phyloP scores from a whole-genome alignment of 2,329 filamentous ascomycete species.

The Beauveria scarabaeidicola region DNA sequence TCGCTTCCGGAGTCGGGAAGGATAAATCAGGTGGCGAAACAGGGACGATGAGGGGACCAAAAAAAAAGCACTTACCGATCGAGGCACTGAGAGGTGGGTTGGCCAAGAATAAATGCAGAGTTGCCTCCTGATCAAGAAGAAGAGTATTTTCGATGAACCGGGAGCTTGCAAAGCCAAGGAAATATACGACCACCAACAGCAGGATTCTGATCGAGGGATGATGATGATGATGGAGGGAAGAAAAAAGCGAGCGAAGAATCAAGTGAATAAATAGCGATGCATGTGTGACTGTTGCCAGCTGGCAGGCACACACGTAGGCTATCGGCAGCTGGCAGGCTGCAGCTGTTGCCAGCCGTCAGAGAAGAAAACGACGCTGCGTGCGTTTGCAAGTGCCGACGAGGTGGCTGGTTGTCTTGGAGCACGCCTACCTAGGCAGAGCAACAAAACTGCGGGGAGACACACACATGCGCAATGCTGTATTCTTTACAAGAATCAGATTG shows the following conservation, averaged over 20 bases:
- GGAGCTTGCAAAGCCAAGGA: background rate
- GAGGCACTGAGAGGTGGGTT: too few relatives aligned
- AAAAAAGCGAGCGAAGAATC: background rate
- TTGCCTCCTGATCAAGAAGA: too few relatives aligned
- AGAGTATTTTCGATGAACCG: too few relatives aligned
- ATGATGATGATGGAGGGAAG: background rate
- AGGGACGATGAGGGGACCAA: too few relatives aligned
- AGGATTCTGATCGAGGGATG: background rate
- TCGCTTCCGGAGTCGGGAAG: background rate
- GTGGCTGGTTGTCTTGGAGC: background rate
- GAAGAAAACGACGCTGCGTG: background rate
- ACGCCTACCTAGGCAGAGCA: background rate
- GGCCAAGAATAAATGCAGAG: too few relatives aligned
- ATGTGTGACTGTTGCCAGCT: background rate
- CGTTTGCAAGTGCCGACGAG: slow-evolving; percentile 1
- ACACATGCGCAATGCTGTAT: background rate
- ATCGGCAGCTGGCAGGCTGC: background rate
- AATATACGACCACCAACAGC: background rate
- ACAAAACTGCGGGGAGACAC: background rate
- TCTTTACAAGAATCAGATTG: background rate
- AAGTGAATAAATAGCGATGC: slow-evolving; percentile 1
- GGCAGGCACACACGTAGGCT: background rate
- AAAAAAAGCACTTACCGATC: too few relatives aligned
- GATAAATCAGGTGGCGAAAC: background rate
- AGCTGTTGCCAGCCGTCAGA: background rate